Conservation (phyloP, 2,329 filamentous ascomycete species). For the Sporothrix pallida region DNA sequence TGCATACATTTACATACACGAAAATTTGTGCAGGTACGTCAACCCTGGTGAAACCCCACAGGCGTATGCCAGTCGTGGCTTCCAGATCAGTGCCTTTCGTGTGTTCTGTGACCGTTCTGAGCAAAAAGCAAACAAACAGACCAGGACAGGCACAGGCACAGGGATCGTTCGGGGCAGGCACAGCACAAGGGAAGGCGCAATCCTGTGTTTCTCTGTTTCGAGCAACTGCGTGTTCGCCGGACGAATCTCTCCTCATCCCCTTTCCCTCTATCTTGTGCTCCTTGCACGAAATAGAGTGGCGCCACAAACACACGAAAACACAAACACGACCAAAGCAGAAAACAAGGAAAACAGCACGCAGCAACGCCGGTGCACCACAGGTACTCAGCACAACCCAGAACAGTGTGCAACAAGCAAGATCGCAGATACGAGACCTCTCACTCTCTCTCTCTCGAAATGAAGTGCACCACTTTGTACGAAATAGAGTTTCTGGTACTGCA, state of each 20-base stretch:
- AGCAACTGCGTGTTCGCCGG: background rate
- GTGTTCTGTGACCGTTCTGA: background rate
- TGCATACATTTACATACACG: constrained; percentile 7
- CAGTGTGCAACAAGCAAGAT: background rate
- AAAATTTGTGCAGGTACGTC: constrained; percentile 25
- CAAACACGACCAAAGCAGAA: background rate
- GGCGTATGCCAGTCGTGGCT: constrained; percentile 28
- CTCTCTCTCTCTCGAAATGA: constrained; percentile 15
- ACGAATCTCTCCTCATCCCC: background rate
- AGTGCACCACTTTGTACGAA: constrained; percentile 12
- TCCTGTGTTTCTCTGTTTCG: constrained; percentile 11
- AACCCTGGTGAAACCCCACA: constrained; percentile 27
- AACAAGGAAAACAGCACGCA: background rate
- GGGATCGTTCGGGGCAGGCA: background rate
- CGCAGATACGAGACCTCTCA: background rate
- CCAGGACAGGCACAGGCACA: background rate
- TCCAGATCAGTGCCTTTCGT: background rate
- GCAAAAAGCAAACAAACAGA: constrained; percentile 9
- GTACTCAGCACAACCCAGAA: background rate
- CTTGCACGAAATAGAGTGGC: constrained; percentile 11
- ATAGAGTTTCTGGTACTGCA: constrained; percentile 28
- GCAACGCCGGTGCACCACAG: background rate
- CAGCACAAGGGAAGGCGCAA: constrained; percentile 21
- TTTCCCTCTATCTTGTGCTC: background rate
- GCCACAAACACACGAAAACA: constrained; percentile 18